Percentiles rank a stretch among this genome's conserved stretches.
Conservation (phyloP, 768 basidiomycete species). For the Chiua virens region DNA sequence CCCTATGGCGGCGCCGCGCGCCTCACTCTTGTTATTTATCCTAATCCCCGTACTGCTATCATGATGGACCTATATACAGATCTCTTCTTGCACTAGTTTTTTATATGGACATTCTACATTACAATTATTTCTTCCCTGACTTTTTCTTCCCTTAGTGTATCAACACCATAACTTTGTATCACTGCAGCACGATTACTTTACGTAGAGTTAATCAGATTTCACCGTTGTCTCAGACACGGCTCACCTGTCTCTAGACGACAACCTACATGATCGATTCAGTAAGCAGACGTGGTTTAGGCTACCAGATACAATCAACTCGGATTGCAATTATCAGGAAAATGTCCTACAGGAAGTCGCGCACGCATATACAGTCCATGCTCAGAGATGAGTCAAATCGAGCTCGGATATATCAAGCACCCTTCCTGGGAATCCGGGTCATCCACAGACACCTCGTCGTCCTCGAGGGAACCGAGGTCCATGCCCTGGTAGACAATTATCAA, state of each 20-base stretch:
- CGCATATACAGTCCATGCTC: too few relatives aligned
- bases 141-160: background rate
- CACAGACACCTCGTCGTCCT: conserved; percentile 2
- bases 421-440: background rate
- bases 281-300: too few relatives aligned
- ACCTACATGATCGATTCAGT: too few relatives aligned
- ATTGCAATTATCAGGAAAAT: too few relatives aligned
- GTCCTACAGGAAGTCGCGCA: too few relatives aligned
- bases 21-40: background rate
- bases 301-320: too few relatives aligned
- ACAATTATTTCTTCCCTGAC: background rate
- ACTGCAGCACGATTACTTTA: background rate
- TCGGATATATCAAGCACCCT: conserved; percentile 1
- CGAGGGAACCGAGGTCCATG: conserved; percentile 2
- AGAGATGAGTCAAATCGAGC: background rate
- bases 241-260: too few relatives aligned
- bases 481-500: conserved; percentile 6
- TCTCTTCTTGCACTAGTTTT: background rate
- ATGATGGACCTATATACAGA: conserved; percentile 5
- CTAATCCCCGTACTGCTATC: background rate
- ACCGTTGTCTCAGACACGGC: too few relatives aligned
- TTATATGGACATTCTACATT: conserved; percentile 9
- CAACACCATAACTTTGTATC: conserved; percentile 13
- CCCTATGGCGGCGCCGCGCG: conserved; percentile 13
- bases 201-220: background rate